Base-by-base conservation (phyloP, 2,329 filamentous ascomycete genomes). In the Penicillium verrucosum region DNA sequence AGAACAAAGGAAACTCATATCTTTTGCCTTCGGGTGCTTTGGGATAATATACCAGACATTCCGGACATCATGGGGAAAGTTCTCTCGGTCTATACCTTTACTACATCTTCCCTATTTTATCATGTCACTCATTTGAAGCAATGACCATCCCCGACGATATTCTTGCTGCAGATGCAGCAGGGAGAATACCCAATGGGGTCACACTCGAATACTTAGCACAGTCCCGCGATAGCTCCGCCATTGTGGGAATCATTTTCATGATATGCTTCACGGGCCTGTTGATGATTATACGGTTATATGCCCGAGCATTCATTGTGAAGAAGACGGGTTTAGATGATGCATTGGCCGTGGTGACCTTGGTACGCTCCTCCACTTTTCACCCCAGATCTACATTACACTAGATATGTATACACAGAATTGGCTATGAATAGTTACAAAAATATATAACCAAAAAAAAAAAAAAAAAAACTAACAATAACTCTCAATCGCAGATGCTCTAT, bases 241-340 rank as follows among this genome's bases (percentile, higher is more conserved):
- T 68, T 46, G 65, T 58, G 41, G 69, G 63, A 43, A 71, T 71
- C 41, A 52, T 70, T 36, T 69, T 69, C 57, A 51, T 71, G 53
- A 59, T 67, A 51, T 65, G 63, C 38, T 61, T 71, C 16, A 63
- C 68, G 1, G 62, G 64, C 2, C 25, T 75, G 18, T 68, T 75
- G 11, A 69, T 78, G 51, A 58, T 74, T 37, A 61, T 81, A 37
- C 75, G 80, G 16, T 74, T 73, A 9, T 80, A 78, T 63, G 78
- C 80, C 44, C 78, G 80, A 54, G 48, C 73, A 1, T 68, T 73
- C 29, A 65, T 82, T 23, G 69, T 79, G 38, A 78, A 76, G 49
- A 75, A 72, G 30, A 66, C 79, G 34, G 71, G 75, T 0, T 36
- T 73, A 4, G 81, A 83, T 47, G 81, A 83, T 70, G 78, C 73